Conservation (phyloP, 257 asterid species). For the Oldenlandia corymbosa region DNA sequence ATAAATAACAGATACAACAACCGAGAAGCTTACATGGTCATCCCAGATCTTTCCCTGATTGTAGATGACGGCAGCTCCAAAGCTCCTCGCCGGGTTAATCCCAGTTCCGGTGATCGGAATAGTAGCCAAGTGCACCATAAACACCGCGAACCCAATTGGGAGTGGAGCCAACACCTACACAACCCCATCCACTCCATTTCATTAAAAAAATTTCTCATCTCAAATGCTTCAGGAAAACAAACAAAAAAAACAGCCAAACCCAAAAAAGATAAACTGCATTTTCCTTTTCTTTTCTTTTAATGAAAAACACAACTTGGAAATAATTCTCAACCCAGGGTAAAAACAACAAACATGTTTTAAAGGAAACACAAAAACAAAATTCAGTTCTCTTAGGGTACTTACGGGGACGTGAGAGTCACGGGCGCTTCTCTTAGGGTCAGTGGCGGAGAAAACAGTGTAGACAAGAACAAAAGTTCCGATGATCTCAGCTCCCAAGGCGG, state of each 20-base stretch:
- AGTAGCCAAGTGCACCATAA: slow-evolving; percentile 96
- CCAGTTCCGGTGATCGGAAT: slow-evolving; percentile 95
- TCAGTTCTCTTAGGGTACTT: too few relatives aligned
- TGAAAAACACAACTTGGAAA: too few relatives aligned
- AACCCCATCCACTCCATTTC: too few relatives aligned
- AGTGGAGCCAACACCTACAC: slow-evolving; percentile 89
- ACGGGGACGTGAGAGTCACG: slow-evolving; percentile 98
- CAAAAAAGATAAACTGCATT: too few relatives aligned
- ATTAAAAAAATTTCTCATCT: too few relatives aligned
- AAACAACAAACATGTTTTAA: too few relatives aligned
- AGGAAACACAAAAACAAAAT: neutral
- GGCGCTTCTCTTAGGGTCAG: slow-evolving; percentile 91
- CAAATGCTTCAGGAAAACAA: too few relatives aligned
- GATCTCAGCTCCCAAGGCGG: slow-evolving; percentile 88
- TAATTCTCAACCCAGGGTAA: too few relatives aligned
- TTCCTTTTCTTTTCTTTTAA: too few relatives aligned
- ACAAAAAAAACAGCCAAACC: too few relatives aligned
- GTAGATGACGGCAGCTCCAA: slow-evolving; percentile 91
- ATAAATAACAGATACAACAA: neutral
- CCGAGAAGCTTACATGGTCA: slow-evolving; percentile 49
- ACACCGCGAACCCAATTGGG: slow-evolving; percentile 92
- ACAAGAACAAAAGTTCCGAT: slow-evolving; percentile 78
- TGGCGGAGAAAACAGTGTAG: slow-evolving; percentile 92
- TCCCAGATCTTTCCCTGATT: slow-evolving; percentile 65
- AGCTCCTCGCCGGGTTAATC: slow-evolving; percentile 91